These are phyloP conservation scores for Bisporella sp. DNA, from an alignment of 2,329 filamentous ascomycete genomes.

Conservation along the genomic window DNA sequence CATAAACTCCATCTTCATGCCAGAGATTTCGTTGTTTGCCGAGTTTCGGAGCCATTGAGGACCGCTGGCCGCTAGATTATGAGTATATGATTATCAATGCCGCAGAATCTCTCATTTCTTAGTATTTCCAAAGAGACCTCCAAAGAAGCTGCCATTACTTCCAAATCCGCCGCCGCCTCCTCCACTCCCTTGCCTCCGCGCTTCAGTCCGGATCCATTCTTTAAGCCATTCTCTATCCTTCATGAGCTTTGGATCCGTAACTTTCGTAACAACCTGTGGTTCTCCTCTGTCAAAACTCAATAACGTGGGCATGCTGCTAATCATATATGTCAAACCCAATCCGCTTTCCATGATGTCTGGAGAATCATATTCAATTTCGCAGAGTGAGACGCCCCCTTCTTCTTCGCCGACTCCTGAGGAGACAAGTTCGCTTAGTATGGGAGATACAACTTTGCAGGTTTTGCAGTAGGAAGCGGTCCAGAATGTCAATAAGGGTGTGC, in stretches of 20 bases:
- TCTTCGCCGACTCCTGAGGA: conserved; percentile 40
- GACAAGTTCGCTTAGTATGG: conserved; percentile 42
- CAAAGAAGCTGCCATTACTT: conserved; percentile 35
- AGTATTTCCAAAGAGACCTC: conserved; percentile 1
- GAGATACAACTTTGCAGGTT: conserved; percentile 44
- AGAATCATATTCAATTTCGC: conserved; percentile 48
- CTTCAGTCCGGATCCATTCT: conserved; percentile 47
- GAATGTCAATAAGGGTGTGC: conserved; percentile 49
- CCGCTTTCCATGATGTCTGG: conserved; percentile 46
- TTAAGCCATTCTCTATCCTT: conserved; percentile 42
- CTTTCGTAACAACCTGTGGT: conserved; percentile 40
- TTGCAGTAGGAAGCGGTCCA: conserved; percentile 55
- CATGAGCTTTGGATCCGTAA: conserved; percentile 42
- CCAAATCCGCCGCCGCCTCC: conserved; percentile 35
- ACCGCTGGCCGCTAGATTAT: no score
- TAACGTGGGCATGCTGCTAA: conserved; percentile 50
- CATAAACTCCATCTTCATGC: conserved; percentile 28
- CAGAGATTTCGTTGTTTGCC: no score
- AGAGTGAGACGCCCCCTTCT: conserved; percentile 48
- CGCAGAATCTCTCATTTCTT: neutral
- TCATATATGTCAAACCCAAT: conserved; percentile 49
- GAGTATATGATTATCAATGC: no score
- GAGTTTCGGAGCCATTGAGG: no score
- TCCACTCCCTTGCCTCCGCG: conserved; percentile 37
- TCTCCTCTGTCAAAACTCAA: conserved; percentile 51